Conservation (phyloP, 148 eudicot genomes). For the Rheum nobile region DNA sequence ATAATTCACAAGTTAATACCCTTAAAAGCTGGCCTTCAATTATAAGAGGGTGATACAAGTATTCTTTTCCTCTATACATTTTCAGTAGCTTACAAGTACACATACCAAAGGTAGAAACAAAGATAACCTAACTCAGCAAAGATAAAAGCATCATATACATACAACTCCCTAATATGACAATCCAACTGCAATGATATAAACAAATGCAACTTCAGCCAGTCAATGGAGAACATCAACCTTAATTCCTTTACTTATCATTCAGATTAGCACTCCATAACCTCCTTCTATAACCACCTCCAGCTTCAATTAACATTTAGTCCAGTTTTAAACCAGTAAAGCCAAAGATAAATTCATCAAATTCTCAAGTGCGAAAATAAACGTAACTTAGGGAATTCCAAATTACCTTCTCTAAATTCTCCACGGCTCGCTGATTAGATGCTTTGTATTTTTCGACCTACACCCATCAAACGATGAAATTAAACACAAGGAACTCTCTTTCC, state of each 20-base stretch:
- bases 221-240: background rate
- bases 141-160: too few relatives aligned
- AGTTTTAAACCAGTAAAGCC: background rate
- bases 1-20: too few relatives aligned
- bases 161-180: too few relatives aligned
- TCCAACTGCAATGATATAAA: background rate
- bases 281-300: background rate
- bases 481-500: background rate
- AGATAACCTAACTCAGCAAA: background rate
- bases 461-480: conserved; percentile 1
- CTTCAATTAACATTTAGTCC: background rate
- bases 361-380: background rate
- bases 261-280: background rate
- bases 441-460: conserved; percentile 64
- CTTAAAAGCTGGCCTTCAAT: too few relatives aligned
- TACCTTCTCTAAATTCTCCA: conserved; percentile 72
- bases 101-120: background rate
- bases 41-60: too few relatives aligned
- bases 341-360: background rate
- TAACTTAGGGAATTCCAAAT: background rate
- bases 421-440: conserved; percentile 75
- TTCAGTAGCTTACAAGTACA: too few relatives aligned
- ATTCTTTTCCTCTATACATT: background rate
- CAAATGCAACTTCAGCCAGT: background rate
- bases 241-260: background rate